These are phyloP conservation scores for Candida glucosophila DNA, from an alignment of 1,139 yeast species.

Conservation along the genomic window DNA sequence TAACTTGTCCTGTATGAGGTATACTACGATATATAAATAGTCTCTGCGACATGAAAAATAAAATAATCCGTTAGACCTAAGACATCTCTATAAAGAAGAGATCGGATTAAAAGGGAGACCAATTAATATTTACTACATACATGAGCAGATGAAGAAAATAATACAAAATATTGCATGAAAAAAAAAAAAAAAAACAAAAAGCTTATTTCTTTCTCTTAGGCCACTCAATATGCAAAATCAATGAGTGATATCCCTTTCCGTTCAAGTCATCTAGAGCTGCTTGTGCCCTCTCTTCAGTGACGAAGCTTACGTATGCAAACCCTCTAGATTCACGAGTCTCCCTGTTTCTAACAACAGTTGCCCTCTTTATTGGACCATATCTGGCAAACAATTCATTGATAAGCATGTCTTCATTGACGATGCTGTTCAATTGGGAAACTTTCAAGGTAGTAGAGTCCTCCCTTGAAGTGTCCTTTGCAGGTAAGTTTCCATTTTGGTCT, in stretches of 20 bases:
- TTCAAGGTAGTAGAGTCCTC: conserved; percentile 84
- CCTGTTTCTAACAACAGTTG: conserved; percentile 80
- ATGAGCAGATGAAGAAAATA: too few species aligned
- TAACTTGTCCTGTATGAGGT: too few species aligned
- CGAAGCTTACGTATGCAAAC: conserved; percentile 90
- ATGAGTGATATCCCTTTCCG: conserved; percentile 88
- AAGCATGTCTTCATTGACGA: conserved; percentile 76
- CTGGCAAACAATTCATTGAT: conserved; percentile 63
- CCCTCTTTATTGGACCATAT: conserved; percentile 72
- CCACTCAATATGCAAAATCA: conserved; percentile 78
- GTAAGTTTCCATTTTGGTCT: conserved; percentile 45
- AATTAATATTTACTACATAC: too few species aligned
- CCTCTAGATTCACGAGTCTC: conserved; percentile 95
- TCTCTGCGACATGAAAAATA: too few species aligned
- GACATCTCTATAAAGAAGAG: too few species aligned
- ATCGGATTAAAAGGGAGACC: too few species aligned
- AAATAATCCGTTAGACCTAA: too few species aligned
- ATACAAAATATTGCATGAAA: too few species aligned
- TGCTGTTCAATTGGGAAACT: conserved; percentile 83
- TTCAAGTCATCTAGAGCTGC: conserved; percentile 69
- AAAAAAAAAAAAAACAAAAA: not conserved
- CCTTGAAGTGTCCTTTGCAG: conserved; percentile 36
- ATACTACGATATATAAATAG: too few species aligned
- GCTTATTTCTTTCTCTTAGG: conserved; percentile 29
- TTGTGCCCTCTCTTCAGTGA: conserved; percentile 62